A percentile compares a stretch with the other conserved stretches of the same genome.
These are phyloP conservation scores for Coniochaeta hoffmannii DNA, from an alignment of 2,329 filamentous ascomycete species.

Conservation along the genomic window DNA sequence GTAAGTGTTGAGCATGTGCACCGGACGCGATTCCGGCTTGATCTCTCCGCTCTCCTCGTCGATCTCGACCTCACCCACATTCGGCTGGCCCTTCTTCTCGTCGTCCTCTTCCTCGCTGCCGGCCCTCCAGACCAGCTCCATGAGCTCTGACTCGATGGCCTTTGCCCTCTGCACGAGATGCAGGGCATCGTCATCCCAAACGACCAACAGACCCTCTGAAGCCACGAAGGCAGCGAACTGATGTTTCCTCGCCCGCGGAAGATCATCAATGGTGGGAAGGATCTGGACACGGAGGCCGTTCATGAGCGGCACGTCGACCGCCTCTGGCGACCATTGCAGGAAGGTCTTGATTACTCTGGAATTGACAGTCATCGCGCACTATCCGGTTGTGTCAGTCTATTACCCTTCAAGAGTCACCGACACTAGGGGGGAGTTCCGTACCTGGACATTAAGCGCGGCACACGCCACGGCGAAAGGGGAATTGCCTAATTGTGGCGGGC, in stretches of 20 bases:
- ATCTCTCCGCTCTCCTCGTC: conserved; percentile 66
- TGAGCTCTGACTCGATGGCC: conserved; percentile 67
- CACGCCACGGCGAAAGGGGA: conserved; percentile 60
- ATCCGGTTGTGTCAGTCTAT: neutral
- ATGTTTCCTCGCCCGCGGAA: conserved; percentile 64
- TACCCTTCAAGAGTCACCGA: neutral
- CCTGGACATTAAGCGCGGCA: conserved; percentile 63
- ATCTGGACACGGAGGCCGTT: conserved; percentile 75
- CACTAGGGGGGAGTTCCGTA: conserved; percentile 25
- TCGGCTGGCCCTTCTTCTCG: conserved; percentile 42
- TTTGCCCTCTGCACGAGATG: conserved; percentile 63
- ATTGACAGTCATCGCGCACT: conserved; percentile 76
- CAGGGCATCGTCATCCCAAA: conserved; percentile 76
- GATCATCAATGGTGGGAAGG: conserved; percentile 62
- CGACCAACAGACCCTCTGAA: conserved; percentile 61
- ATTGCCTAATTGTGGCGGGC: conserved; percentile 55
- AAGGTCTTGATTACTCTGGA: conserved; percentile 75
- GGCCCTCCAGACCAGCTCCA: conserved; percentile 68
- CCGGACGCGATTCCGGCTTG: conserved; percentile 55
- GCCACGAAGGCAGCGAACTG: conserved; percentile 77
- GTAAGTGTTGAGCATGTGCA: conserved; percentile 63
- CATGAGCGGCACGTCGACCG: conserved; percentile 66
- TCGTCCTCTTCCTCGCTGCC: conserved; percentile 45
- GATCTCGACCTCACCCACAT: conserved; percentile 45
- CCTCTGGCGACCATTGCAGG: conserved; percentile 63